Evolutionary conservation across 2,329 filamentous ascomycete species (phyloP).

Genomic region (Claviceps spartinae): DNA sequence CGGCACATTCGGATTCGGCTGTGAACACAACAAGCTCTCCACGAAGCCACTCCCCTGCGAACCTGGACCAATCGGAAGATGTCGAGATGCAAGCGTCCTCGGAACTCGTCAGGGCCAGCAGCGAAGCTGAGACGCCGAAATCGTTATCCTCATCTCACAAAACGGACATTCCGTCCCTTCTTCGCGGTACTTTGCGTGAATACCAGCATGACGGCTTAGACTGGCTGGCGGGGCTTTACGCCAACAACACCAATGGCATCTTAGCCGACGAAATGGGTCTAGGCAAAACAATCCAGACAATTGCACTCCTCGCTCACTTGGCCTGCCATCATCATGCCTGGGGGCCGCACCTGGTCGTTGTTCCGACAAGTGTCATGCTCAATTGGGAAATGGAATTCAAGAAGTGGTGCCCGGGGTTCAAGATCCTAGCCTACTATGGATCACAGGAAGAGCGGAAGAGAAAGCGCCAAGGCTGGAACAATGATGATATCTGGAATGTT

Average conservation of each 20-base stretch:
- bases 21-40: slow-evolving; percentile 31
- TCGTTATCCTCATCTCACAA: slow-evolving; percentile 30
- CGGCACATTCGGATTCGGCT: slow-evolving; percentile 28
- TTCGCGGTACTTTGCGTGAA: slow-evolving; percentile 80
- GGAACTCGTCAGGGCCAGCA: slow-evolving; percentile 19
- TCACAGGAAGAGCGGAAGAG: slow-evolving; percentile 81
- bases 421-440: slow-evolving; percentile 94
- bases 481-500: slow-evolving; percentile 90
- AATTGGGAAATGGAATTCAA: slow-evolving; percentile 99
- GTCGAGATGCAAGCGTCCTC: slow-evolving; percentile 27
- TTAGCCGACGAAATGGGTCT: slow-evolving; percentile 97
- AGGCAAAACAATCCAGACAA: slow-evolving; percentile 97
- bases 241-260: slow-evolving; percentile 88
- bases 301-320: slow-evolving; percentile 81
- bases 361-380: slow-evolving; percentile 94
- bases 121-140: slow-evolving; percentile 21
- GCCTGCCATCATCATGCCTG: slow-evolving; percentile 83
- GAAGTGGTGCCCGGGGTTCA: slow-evolving; percentile 96
- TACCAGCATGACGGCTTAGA: slow-evolving; percentile 97
- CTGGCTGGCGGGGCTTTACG: slow-evolving; percentile 88
- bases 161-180: slow-evolving; percentile 65
- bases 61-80: slow-evolving; percentile 38
- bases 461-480: slow-evolving; percentile 87
- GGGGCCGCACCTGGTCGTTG: slow-evolving; percentile 91
- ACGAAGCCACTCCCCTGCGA: slow-evolving; percentile 33